Evolutionary conservation across 352 stramenopile genomes (phyloP).

Genomic region (Globisporangium parvum): DNA sequence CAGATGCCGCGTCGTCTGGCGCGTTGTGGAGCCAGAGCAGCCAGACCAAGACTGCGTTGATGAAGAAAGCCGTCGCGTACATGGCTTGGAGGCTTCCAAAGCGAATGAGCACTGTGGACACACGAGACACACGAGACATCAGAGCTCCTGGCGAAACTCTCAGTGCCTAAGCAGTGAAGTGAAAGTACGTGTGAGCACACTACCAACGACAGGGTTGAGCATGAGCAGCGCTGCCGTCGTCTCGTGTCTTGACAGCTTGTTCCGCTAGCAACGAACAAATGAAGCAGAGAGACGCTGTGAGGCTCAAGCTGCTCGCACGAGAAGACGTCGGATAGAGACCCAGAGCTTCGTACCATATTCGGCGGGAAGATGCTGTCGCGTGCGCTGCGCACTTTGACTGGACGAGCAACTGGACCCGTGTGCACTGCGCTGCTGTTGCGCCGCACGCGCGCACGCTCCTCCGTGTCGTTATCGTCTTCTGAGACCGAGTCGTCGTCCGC

Average conservation of each 20-base stretch:
- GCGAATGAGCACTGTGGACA: constrained; percentile 28
- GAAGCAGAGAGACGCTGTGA: too few relatives aligned
- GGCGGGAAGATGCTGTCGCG: constrained; percentile 8
- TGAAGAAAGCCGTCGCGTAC: constrained; percentile 21
- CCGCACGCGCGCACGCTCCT: neutral
- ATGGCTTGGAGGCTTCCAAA: constrained; percentile 28
- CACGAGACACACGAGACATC: neutral
- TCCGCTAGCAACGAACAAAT: neutral
- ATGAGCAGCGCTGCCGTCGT: constrained; percentile 29
- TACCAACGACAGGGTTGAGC: constrained; percentile 40
- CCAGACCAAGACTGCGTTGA: constrained; percentile 39
- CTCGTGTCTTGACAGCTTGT: constrained; percentile 9
- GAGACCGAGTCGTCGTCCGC: neutral
- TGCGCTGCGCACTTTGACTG: neutral
- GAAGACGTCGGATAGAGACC: too few relatives aligned
- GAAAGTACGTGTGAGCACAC: neutral
- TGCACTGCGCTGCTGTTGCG: neutral
- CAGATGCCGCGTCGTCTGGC: neutral
- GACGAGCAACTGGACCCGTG: neutral
- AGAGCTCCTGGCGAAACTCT: neutral
- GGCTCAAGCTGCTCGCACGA: too few relatives aligned
- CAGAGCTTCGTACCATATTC: constrained; percentile 8
- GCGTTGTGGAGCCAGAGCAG: constrained; percentile 32
- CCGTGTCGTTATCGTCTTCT: neutral
- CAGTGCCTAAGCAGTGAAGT: neutral